Evolutionary conservation across 78 protist genomes (phyloP).

Genomic region (Goniomonas avonlea): DNA sequence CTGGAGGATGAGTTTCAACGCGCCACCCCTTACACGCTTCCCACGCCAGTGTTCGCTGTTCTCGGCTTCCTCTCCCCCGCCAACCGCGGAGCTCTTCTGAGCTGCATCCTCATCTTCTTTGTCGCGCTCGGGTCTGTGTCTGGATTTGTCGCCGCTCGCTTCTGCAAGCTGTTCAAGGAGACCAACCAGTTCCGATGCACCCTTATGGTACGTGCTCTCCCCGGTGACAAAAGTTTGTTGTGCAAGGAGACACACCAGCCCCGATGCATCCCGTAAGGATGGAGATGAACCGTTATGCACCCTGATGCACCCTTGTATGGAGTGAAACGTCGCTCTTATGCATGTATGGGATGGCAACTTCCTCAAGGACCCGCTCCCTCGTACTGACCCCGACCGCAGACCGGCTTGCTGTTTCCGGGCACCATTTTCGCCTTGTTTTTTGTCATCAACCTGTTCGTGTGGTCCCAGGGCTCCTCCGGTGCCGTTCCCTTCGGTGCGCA

Average conservation of each 20-base stretch:
- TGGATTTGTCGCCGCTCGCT: slow-evolving; percentile 32
- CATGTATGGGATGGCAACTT: too few species aligned
- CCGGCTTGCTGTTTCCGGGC: not conserved
- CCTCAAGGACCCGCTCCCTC: too few species aligned
- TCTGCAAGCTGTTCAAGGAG: slow-evolving; percentile 65
- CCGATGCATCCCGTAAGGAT: too few species aligned
- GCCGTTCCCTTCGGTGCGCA: slow-evolving; percentile 31
- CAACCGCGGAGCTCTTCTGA: slow-evolving; percentile 76
- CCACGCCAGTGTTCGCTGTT: slow-evolving; percentile 63
- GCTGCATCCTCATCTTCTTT: slow-evolving; percentile 74
- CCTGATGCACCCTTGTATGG: too few species aligned
- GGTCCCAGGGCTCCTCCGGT: slow-evolving; percentile 16
- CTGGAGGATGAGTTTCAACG: too few species aligned
- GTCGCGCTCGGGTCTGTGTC: slow-evolving; percentile 67
- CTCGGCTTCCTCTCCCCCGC: slow-evolving; percentile 95
- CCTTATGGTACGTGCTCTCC: slow-evolving; percentile 16
- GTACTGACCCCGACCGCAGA: too few species aligned
- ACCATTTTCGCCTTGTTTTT: slow-evolving; percentile 48
- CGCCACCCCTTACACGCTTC: too few species aligned
- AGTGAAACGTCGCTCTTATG: too few species aligned
- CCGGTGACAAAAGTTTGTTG: too few species aligned
- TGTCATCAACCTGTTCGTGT: slow-evolving; percentile 45
- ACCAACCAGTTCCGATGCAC: slow-evolving; percentile 69
- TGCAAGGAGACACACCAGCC: too few species aligned
- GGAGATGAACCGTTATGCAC: too few species aligned